Evolutionary conservation across 345 rosid species (phyloP), one percentile per base, ranked within the genome.

Genomic region (Leavenworthia alabamica): DNA sequence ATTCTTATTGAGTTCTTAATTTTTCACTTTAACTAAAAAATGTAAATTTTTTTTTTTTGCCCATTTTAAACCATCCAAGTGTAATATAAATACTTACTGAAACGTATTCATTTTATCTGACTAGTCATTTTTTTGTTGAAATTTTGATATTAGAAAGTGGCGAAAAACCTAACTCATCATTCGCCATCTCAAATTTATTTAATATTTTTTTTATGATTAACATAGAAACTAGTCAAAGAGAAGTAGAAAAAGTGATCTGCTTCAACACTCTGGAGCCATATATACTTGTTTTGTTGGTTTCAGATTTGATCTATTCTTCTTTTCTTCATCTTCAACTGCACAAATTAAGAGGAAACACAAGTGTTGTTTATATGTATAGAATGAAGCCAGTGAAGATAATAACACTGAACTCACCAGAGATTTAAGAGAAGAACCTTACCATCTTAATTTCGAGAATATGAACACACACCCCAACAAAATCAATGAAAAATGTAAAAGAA

Each of bases 401-500:
- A 24, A 48, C 53, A 26, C 8, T 26, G 33, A 48, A 48, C 53
- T 3, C 6, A 47, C 31, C 16, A 46, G 12, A 4, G 16, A 3
- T 46, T 14, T 48, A 4, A 24, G 13, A 37, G 5, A 37, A 39
- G 46, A 56, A 47, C 80, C 80, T 27, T 46, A 90, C 88, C 95
- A 83, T 86, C 16, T 32, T 11, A 74, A 90, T 79, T 6, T 80
- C 22, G 12, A 86, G 88, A 67, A 90, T 63, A 27, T 88, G 81
- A 29, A 78, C 85, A 64, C 86, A 85, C 5, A 86, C 78, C 4
- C 82, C 85, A 28, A 78, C 76, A 35, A 89, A 86, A 60, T 86
- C 89, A 4, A 85, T 80, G 79, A 90, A 86, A 42, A 85, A 91
- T 7, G 77, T 76, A 16, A 86, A 19, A 1, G 92, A 83, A 56